These are phyloP conservation scores for Diaporthe longicolla DNA, from an alignment of 2,329 filamentous ascomycete genomes.

Conservation along the genomic window DNA sequence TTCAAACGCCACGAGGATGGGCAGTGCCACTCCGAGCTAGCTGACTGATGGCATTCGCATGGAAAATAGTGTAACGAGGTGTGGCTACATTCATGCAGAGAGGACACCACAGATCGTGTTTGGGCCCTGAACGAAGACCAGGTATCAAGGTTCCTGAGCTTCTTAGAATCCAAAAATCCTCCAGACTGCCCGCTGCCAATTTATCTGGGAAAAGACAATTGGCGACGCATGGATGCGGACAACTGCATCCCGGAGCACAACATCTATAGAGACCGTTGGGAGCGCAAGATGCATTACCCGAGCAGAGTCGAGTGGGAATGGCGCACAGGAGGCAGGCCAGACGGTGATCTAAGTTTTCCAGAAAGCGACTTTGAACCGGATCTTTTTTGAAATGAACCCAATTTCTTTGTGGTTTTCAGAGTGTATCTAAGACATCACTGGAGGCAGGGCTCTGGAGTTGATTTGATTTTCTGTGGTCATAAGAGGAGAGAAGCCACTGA, in stretches of 20 bases:
- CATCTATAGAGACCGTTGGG: constrained; percentile 21
- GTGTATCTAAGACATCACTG: too few relatives aligned
- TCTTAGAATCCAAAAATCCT: background rate
- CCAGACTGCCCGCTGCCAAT: background rate
- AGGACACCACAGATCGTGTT: background rate
- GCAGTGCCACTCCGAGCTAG: too few relatives aligned
- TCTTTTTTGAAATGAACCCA: background rate
- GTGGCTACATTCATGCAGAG: background rate
- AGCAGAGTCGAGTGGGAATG: background rate
- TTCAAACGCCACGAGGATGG: background rate
- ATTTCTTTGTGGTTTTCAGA: too few relatives aligned
- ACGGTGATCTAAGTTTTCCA: background rate
- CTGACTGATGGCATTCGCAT: background rate
- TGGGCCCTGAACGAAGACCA: constrained; percentile 6
- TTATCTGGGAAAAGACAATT: background rate
- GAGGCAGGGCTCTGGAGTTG: too few relatives aligned
- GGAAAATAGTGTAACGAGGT: constrained; percentile 9
- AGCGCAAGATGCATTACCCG: background rate
- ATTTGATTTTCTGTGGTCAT: too few relatives aligned
- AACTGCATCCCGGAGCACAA: constrained; percentile 18
- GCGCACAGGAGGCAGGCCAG: background rate
- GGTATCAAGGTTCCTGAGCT: background rate
- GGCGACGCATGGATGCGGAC: constrained; percentile 3
- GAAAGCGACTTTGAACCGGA: background rate
- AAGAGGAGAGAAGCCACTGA: too few relatives aligned